Evolutionary conservation across 2,329 filamentous ascomycete genomes (phyloP).

Genomic region (Trichophyton verrucosum): DNA sequence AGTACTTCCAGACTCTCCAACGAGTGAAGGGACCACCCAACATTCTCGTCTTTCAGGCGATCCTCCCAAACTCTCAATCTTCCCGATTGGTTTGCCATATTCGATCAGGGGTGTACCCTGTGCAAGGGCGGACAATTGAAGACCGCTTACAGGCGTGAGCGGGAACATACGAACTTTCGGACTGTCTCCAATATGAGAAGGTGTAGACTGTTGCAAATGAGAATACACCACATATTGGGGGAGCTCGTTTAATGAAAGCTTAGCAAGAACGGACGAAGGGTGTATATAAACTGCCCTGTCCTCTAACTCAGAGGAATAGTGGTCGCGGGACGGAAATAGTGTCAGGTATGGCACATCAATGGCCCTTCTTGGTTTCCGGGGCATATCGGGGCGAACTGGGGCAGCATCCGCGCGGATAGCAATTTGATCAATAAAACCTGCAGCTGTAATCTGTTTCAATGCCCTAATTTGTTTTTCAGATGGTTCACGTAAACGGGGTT

Average conservation of each 20-base stretch:
- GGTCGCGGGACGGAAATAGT: slow-evolving; percentile 54
- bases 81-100: slow-evolving; percentile 85
- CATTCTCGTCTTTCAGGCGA: slow-evolving; percentile 52
- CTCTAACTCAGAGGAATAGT: slow-evolving; percentile 30
- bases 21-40: slow-evolving; percentile 70
- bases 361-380: slow-evolving; percentile 63
- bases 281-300: slow-evolving; percentile 74
- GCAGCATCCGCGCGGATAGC: slow-evolving; percentile 84
- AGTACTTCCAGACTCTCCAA: slow-evolving; percentile 52
- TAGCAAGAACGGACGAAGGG: slow-evolving; percentile 66
- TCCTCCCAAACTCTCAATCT: slow-evolving; percentile 45
- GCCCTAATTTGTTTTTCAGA: slow-evolving; percentile 59
- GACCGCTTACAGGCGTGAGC: slow-evolving; percentile 63
- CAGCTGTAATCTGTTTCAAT: slow-evolving; percentile 80
- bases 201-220: slow-evolving; percentile 60
- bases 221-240: slow-evolving; percentile 82
- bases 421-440: slow-evolving; percentile 87
- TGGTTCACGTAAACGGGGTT: slow-evolving; percentile 44
- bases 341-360: slow-evolving; percentile 89
- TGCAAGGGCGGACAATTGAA: slow-evolving; percentile 64
- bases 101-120: slow-evolving; percentile 72
- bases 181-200: slow-evolving; percentile 43
- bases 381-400: slow-evolving; percentile 54
- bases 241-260: slow-evolving; percentile 56
- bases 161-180: slow-evolving; percentile 78